Evolutionary conservation across 768 basidiomycete genomes (phyloP).

Genomic region (Russula dissimulans): DNA sequence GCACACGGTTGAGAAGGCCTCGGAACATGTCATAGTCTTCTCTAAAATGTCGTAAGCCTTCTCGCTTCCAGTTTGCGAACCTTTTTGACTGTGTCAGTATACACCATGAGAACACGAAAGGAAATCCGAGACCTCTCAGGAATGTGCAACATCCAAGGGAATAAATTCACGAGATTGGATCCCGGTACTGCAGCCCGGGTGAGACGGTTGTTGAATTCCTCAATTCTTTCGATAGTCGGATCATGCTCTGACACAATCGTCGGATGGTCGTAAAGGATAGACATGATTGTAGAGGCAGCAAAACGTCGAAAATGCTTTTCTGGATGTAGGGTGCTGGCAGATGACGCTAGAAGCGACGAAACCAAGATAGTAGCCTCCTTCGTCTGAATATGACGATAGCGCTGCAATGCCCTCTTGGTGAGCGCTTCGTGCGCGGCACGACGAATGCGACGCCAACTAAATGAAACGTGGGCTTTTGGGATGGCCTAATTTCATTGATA

Average conservation of each 20-base stretch:
- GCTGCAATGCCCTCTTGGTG: slow-evolving; percentile 18
- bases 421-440: slow-evolving; percentile 28
- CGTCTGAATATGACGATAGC: slow-evolving; percentile 24
- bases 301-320: slow-evolving; percentile 24
- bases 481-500: no score
- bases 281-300: slow-evolving; percentile 23
- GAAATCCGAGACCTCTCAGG: background rate
- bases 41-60: background rate
- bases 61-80: slow-evolving; percentile 7
- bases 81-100: background rate
- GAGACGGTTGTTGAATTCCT: background rate
- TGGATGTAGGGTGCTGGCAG: slow-evolving; percentile 21
- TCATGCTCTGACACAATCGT: background rate
- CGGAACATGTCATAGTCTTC: background rate
- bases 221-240: background rate
- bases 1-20: slow-evolving; percentile 2
- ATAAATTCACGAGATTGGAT: background rate
- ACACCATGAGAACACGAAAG: background rate
- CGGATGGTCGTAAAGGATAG: slow-evolving; percentile 21
- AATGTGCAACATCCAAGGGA: slow-evolving; percentile 10
- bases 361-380: slow-evolving; percentile 25
- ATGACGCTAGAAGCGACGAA: slow-evolving; percentile 23
- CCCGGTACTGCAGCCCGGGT: background rate
- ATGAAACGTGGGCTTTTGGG: no score
- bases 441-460: slow-evolving; percentile 21